A percentile compares a stretch with the other conserved stretches of the same genome.
phyloP scores from a whole-genome alignment of 202 grass and related monocot genomes.

The Alloteropsis angusta region DNA sequence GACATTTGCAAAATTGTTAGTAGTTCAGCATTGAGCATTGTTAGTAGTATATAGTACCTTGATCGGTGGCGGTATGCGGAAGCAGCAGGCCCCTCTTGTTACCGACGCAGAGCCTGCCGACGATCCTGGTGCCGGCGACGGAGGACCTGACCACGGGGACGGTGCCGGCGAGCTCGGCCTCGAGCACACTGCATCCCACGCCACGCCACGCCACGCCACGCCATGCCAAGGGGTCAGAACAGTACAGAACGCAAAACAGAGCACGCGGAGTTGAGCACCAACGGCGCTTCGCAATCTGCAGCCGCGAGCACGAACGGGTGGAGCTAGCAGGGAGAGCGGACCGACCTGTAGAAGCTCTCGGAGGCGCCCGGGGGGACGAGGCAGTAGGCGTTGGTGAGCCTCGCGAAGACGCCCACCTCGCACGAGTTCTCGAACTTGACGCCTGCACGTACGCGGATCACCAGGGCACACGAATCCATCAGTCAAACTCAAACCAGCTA shows the following conservation, averaged over 20 bases:
- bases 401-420: slow-evolving; percentile 55
- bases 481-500: no score
- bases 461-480: no score
- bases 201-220: not conserved
- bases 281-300: no score
- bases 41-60: slow-evolving; percentile 21
- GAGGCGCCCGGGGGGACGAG: slow-evolving; percentile 28
- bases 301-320: no score
- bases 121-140: slow-evolving; percentile 59
- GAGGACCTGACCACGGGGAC: slow-evolving; percentile 61
- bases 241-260: not conserved
- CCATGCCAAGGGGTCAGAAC: not conserved
- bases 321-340: no score
- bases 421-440: slow-evolving; percentile 45
- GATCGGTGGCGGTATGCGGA: slow-evolving; percentile 79
- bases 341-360: slow-evolving; percentile 32
- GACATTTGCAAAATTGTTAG: not conserved
- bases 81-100: slow-evolving; percentile 85
- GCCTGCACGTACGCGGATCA: not conserved
- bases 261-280: not conserved
- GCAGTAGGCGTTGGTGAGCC: slow-evolving; percentile 71
- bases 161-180: slow-evolving; percentile 31
- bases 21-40: not conserved
- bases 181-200: slow-evolving; percentile 29
- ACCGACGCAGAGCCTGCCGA: slow-evolving; percentile 63